These are phyloP conservation scores for Eremomyces bilateralis DNA, from an alignment of 495 filamentous ascomycete genomes.

Conservation along the genomic window DNA sequence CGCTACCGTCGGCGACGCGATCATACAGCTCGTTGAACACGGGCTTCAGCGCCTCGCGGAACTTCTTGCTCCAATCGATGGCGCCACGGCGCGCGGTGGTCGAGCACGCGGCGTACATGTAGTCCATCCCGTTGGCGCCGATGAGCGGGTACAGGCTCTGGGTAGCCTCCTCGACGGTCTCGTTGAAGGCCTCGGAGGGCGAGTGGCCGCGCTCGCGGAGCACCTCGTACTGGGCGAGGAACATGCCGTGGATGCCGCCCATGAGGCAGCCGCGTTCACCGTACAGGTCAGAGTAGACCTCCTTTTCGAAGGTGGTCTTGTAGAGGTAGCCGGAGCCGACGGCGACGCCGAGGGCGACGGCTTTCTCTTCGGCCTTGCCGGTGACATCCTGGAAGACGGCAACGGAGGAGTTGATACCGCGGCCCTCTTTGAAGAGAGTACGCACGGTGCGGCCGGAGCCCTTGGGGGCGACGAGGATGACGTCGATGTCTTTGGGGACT, in stretches of 20 bases:
- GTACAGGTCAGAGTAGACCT: constrained; percentile 98
- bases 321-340: constrained; percentile 95
- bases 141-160: constrained; percentile 96
- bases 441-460: constrained; percentile 96
- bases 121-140: constrained; percentile 94
- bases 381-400: constrained; percentile 98
- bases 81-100: constrained; percentile 95
- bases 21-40: constrained; percentile 94
- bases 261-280: constrained; percentile 99
- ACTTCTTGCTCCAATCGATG: constrained; percentile 88
- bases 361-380: constrained; percentile 94
- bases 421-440: constrained; percentile 90
- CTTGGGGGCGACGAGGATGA: constrained; percentile 98
- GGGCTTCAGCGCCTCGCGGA: constrained; percentile 94
- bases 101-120: constrained; percentile 99
- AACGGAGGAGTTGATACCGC: constrained; percentile 98
- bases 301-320: constrained; percentile 99
- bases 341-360: constrained; percentile 87
- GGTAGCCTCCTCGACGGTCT: constrained; percentile 98
- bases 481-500: constrained; percentile 81
- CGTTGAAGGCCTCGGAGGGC: constrained; percentile 98
- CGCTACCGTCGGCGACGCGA: constrained; percentile 64
- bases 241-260: constrained; percentile 99
- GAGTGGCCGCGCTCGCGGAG: constrained; percentile 93
- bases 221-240: constrained; percentile 99